These are phyloP conservation scores for Cinchona pubescens DNA, from an alignment of 257 asterid genomes.

Conservation along the genomic window DNA sequence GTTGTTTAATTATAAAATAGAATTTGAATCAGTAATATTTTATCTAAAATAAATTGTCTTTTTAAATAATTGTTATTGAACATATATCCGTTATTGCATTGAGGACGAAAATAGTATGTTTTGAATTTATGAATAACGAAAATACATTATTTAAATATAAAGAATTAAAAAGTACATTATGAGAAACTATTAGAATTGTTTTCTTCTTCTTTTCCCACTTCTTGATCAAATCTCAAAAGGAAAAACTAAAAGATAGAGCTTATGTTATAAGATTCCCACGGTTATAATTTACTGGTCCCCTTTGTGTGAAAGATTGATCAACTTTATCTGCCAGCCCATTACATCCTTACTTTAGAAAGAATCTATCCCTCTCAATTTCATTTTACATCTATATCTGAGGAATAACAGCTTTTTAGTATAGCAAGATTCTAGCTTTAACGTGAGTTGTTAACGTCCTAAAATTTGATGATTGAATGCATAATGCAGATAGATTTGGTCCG, in stretches of 20 bases:
- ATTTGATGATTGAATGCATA: not conserved
- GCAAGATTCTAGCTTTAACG: not conserved
- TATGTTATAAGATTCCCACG: not conserved
- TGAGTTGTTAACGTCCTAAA: not conserved
- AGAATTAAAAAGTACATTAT: no score
- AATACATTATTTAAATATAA: no score
- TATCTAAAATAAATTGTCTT: no score
- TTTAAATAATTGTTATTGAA: no score
- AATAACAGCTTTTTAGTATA: not conserved
- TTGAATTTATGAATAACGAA: no score
- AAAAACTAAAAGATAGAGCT: not conserved
- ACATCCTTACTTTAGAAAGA: slow-evolving; percentile 7
- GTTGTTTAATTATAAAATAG: no score
- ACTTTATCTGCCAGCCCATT: slow-evolving; percentile 7
- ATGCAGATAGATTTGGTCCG: not conserved
- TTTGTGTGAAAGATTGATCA: slow-evolving; percentile 7
- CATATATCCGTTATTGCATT: no score
- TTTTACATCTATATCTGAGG: not conserved
- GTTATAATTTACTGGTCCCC: not conserved
- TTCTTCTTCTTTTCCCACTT: not conserved
- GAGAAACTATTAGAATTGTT: no score
- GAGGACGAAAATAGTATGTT: no score
- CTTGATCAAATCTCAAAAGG: not conserved
- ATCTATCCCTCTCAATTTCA: slow-evolving; percentile 11
- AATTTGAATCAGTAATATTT: no score